Evolutionary conservation across 768 basidiomycete species (phyloP).

Genomic region (Kockovaella imperatae): DNA sequence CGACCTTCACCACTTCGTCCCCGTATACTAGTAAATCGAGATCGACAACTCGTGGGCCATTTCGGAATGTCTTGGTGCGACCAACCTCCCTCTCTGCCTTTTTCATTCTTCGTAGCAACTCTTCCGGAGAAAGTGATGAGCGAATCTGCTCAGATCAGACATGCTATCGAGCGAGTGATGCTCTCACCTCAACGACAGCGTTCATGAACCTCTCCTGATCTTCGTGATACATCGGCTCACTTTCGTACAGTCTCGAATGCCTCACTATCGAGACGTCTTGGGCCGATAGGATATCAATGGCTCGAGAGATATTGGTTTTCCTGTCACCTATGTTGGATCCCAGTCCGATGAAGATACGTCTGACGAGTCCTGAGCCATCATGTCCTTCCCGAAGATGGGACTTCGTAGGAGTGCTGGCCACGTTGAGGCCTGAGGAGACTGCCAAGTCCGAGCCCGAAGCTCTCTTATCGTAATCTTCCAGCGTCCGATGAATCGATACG

Average conservation of each 20-base stretch:
- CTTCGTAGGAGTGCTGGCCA: neutral
- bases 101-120: conserved; percentile 62
- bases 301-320: conserved; percentile 69
- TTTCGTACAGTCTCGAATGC: conserved; percentile 82
- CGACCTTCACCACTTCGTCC: conserved; percentile 53
- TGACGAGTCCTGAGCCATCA: no score
- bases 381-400: conserved; percentile 24
- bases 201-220: conserved; percentile 86
- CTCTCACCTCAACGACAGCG: conserved; percentile 74
- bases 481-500: conserved; percentile 52
- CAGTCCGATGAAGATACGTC: conserved; percentile 60
- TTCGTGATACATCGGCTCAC: conserved; percentile 87
- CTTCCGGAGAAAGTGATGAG: conserved; percentile 58
- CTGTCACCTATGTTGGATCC: conserved; percentile 88
- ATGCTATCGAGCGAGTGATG: neutral
- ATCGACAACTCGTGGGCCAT: conserved; percentile 85
- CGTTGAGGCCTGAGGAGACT: neutral
- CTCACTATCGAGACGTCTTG: conserved; percentile 41
- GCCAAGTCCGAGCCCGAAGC: no score
- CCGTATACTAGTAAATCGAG: conserved; percentile 80
- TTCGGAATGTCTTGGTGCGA: conserved; percentile 64
- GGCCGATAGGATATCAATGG: conserved; percentile 62
- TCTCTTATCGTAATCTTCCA: conserved; percentile 14
- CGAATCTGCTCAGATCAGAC: conserved; percentile 54
- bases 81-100: conserved; percentile 66